Percentiles rank a stretch among this genome's conserved stretches.
phyloP scores from a whole-genome alignment of 768 basidiomycete species.

The Leccinellum albellum region DNA sequence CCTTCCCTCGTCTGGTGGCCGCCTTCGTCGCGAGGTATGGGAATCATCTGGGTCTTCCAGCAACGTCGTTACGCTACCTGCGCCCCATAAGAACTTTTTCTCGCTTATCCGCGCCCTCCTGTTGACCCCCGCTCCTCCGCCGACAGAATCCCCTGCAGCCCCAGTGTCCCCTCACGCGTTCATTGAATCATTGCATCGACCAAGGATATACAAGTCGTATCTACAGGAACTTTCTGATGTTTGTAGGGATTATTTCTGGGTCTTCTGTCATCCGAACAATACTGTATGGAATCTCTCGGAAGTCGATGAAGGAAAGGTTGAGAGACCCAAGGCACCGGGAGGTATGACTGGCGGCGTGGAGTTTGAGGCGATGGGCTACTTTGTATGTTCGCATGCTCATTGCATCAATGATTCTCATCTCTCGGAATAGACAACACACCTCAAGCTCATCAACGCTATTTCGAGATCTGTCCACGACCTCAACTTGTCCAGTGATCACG shows the following conservation, averaged over 20 bases:
- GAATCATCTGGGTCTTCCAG: conserved; percentile 44
- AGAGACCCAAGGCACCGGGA: conserved; percentile 89
- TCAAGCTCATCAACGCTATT: conserved; percentile 82
- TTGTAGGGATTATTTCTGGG: conserved; percentile 94
- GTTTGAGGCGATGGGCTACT: conserved; percentile 93
- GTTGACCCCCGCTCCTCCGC: conserved; percentile 66
- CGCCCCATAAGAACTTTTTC: conserved; percentile 69
- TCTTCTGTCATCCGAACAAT: conserved; percentile 95
- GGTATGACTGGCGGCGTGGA: conserved; percentile 99
- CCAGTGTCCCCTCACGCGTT: conserved; percentile 77
- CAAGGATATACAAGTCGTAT: conserved; percentile 77
- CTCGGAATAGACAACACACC: conserved; percentile 69
- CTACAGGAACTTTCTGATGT: conserved; percentile 82
- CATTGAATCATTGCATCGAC: conserved; percentile 65
- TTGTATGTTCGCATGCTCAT: conserved; percentile 52
- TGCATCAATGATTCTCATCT: conserved; percentile 8
- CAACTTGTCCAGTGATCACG: conserved; percentile 61
- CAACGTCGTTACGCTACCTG: conserved; percentile 61
- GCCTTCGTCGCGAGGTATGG: conserved; percentile 51
- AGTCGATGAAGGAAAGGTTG: conserved; percentile 79
- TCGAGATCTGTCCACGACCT: conserved; percentile 62
- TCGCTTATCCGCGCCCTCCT: conserved; percentile 72
- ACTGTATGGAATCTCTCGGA: conserved; percentile 83
- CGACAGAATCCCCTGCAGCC: conserved; percentile 55
- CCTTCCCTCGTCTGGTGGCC: conserved; percentile 49